phyloP scores from a whole-genome alignment of 805 yeast genomes.

The Naumovozyma baii region DNA sequence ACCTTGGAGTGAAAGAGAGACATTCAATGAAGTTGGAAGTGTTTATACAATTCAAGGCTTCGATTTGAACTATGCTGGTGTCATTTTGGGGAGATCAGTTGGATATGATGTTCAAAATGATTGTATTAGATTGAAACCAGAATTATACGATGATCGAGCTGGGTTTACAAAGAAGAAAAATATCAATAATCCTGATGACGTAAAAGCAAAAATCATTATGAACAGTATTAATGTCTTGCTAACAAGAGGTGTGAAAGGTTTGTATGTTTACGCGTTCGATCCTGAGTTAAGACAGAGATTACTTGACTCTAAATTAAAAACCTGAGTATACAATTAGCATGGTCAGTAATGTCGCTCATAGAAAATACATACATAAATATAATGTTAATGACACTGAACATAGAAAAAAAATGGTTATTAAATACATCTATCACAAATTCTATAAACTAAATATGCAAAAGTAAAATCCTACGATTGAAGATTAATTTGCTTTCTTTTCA shows the following conservation, averaged over 20 bases:
- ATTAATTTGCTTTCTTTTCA: not conserved
- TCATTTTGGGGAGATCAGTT: constrained; percentile 36
- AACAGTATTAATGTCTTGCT: constrained; percentile 38
- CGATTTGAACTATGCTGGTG: constrained; percentile 40
- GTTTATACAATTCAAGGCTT: constrained; percentile 42
- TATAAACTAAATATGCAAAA: no score
- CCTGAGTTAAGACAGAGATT: constrained; percentile 31
- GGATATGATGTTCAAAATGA: constrained; percentile 33
- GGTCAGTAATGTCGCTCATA: no score
- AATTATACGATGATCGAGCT: constrained; percentile 37
- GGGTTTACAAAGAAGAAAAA: constrained; percentile 37
- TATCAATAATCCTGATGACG: constrained; percentile 29
- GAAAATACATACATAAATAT: no score
- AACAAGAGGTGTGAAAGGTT: constrained; percentile 38
- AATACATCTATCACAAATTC: no score
- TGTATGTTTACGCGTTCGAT: constrained; percentile 37
- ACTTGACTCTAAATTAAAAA: constrained; percentile 5
- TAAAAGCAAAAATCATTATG: constrained; percentile 34
- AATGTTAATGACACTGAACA: not conserved
- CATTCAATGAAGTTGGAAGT: constrained; percentile 40
- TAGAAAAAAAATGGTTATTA: no score
- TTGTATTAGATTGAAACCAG: constrained; percentile 28
- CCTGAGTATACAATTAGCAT: no score
- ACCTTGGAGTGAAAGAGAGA: constrained; percentile 42
- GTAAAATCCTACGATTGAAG: no score